Base-by-base conservation (phyloP, 176 grass and related monocot genomes). In the Carex myosuroides region DNA sequence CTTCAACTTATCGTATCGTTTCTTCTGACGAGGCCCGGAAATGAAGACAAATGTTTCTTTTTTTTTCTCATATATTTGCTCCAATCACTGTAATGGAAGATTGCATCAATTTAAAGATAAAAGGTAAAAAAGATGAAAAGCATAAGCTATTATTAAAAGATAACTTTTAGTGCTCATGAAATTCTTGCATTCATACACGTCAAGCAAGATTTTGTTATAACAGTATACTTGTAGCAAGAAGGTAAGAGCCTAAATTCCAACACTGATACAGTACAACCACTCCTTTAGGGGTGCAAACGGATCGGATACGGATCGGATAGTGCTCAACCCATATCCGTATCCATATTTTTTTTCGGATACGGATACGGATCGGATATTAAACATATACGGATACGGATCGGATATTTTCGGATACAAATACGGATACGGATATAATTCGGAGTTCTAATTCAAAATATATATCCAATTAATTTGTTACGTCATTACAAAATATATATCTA, bases 21-120 rank as follows among this genome's bases (percentile, higher is more conserved):
- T 77, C 9, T 29, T 77, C 3, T 12, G 14, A 74, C 37, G 21
- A 74, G 2, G 9, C 7, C 11, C 24, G 13, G 9, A 13, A 64
- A 64, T 30, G 10, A 26, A 30, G 3, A 13, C 5, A 0, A 60
- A 5, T 20, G 57, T 18, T 17, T 64, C 11, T n/a, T 73, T n/a
- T 72, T 35, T 44, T 7, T 33, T 33, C 0, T 24, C 24, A 24
- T 24, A 24, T 24, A 24, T 24, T 24, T 24, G 24, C 24, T 0
- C 30, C 22, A 13, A 5, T 30, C 62, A 64, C 62, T 70, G 2
- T 52, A 74, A 75, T 26, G 44, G 21, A 75, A 75, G 17, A 26
- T 50, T 53, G 12, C 20, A 75, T 75, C 70, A 53, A 70, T 33
- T 64, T 64, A 64, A 70, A 70, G 66, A 70, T 53, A 53, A 75